Percentiles rank a stretch among this genome's conserved stretches.
Evolutionary conservation across 352 stramenopile genomes (phyloP).

Genomic region (Phytophthora idaei): DNA sequence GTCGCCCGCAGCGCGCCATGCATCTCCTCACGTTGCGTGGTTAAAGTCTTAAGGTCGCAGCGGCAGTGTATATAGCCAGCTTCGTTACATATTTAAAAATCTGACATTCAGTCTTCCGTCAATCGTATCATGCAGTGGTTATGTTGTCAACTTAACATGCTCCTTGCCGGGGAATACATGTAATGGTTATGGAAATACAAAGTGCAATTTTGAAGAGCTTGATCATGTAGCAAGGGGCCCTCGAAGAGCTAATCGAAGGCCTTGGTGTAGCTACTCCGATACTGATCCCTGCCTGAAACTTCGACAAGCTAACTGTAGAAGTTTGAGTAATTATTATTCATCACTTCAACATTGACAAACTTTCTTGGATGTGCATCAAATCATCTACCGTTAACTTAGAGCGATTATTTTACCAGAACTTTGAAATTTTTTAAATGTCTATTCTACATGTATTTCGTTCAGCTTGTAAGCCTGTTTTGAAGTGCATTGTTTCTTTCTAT

Average conservation of each 20-base stretch:
- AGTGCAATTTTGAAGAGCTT: background rate
- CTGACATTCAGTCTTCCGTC: conserved; percentile 6
- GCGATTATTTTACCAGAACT: too few species aligned
- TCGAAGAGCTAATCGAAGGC: too few species aligned
- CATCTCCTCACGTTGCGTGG: conserved; percentile 26
- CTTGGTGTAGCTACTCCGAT: background rate
- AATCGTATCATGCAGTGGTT: background rate
- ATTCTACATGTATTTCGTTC: too few species aligned
- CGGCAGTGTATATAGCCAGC: conserved; percentile 35
- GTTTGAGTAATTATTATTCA: too few species aligned
- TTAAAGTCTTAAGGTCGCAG: conserved; percentile 32
- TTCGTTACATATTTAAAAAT: conserved; percentile 52
- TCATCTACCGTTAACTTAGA: too few species aligned
- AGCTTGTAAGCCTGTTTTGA: too few species aligned
- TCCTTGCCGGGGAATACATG: too few species aligned
- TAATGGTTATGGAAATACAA: too few species aligned
- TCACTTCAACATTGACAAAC: background rate
- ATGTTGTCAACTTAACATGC: too few species aligned
- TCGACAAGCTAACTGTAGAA: background rate
- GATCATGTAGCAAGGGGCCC: background rate
- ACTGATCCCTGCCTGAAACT: background rate
- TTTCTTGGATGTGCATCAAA: background rate
- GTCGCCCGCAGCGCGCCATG: conserved; percentile 22
- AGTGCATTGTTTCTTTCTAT: too few species aligned
- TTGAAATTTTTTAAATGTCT: too few species aligned